Conservation (phyloP, 2,329 filamentous ascomycete species). For the Colletotrichum orbiculare region DNA sequence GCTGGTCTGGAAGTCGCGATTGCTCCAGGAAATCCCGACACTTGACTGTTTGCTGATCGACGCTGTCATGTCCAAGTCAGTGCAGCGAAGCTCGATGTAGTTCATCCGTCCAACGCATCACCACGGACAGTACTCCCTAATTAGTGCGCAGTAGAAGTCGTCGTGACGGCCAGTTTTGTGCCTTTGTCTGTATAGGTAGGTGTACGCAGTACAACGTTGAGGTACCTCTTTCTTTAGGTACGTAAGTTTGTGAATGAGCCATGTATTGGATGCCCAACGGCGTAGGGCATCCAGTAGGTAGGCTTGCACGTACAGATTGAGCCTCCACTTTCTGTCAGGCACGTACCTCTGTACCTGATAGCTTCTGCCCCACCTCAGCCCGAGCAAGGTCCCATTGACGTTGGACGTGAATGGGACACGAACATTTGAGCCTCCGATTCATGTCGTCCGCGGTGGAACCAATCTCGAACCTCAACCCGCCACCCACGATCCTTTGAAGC, state of each 20-base stretch:
- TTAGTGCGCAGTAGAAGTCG: conserved; percentile 14
- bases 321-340: neutral
- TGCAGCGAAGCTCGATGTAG: neutral
- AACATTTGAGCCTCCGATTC: conserved; percentile 4
- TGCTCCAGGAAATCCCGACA: no score
- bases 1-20: no score
- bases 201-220: neutral
- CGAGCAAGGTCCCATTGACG: neutral
- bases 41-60: no score
- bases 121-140: neutral
- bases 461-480: conserved; percentile 10
- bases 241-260: no score
- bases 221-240: no score
- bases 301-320: no score
- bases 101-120: conserved; percentile 22
- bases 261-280: no score
- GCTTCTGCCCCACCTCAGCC: conserved; percentile 4
- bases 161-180: neutral
- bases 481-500: neutral
- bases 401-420: no score
- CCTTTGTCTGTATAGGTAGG: neutral
- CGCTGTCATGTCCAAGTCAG: neutral
- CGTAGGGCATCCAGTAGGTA: no score
- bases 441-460: conserved; percentile 1
- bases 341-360: conserved; percentile 17